These are phyloP conservation scores for Hemisphaericaspora lyxosophila DNA, from an alignment of 1,139 yeast species.

Conservation along the genomic window DNA sequence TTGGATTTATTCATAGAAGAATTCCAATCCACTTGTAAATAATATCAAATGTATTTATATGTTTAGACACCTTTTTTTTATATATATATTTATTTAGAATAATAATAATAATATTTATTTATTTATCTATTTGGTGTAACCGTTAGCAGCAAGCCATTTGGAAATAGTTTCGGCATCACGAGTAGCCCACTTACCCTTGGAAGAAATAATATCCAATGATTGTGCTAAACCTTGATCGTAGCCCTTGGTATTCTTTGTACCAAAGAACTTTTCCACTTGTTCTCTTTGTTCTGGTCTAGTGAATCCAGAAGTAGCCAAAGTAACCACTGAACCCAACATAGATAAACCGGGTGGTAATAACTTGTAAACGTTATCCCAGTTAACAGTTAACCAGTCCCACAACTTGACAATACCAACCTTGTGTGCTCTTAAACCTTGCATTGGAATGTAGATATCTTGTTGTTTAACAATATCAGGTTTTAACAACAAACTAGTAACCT, in stretches of 20 bases:
- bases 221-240: conserved; percentile 73
- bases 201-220: conserved; percentile 62
- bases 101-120: no score
- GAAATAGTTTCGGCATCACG: conserved; percentile 59
- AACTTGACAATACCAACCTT: conserved; percentile 61
- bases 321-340: conserved; percentile 73
- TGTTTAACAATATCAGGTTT: conserved; percentile 69
- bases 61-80: not conserved
- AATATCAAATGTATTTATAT: not conserved
- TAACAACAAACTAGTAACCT: conserved; percentile 59
- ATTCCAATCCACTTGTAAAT: conserved; percentile 6
- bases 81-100: no score
- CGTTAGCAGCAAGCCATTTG: conserved; percentile 53
- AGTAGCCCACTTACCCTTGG: conserved; percentile 64
- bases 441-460: conserved; percentile 81
- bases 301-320: conserved; percentile 61
- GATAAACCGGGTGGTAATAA: conserved; percentile 80
- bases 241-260: conserved; percentile 63
- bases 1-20: conserved; percentile 30
- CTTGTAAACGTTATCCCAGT: conserved; percentile 68
- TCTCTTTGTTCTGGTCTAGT: conserved; percentile 59
- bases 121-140: conserved; percentile 28
- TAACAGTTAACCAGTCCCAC: conserved; percentile 75
- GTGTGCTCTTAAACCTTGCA: conserved; percentile 67
- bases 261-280: conserved; percentile 60